These are phyloP conservation scores for Diaporthe sp. DNA, from an alignment of 2,329 filamentous ascomycete genomes.

Conservation along the genomic window DNA sequence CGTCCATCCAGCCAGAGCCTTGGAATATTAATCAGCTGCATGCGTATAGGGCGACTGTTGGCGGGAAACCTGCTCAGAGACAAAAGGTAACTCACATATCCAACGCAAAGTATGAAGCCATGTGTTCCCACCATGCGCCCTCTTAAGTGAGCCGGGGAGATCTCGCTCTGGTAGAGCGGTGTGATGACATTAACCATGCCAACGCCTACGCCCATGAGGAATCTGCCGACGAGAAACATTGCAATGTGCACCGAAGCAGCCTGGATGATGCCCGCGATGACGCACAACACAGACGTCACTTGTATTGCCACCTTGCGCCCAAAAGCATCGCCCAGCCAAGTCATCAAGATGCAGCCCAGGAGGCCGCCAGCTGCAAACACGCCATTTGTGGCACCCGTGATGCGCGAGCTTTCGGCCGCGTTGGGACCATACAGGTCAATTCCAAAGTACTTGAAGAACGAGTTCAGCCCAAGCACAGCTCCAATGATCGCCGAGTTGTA, in stretches of 20 bases:
- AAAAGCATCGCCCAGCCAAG: constrained; percentile 43
- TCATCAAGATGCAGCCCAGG: constrained; percentile 43
- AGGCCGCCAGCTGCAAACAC: constrained; percentile 44
- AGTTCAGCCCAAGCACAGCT: constrained; percentile 43
- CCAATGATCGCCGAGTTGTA: constrained; percentile 46
- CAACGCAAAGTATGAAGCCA: constrained; percentile 10
- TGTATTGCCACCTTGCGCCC: constrained; percentile 45
- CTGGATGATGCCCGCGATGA: neutral
- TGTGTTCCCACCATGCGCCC: constrained; percentile 45
- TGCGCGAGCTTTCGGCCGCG: constrained; percentile 22
- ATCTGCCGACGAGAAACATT: constrained; percentile 38
- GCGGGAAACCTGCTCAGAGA: neutral
- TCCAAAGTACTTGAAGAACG: constrained; percentile 46
- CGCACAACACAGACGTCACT: constrained; percentile 32
- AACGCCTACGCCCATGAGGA: constrained; percentile 45
- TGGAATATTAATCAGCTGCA: neutral
- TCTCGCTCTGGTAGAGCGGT: constrained; percentile 50
- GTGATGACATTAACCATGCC: constrained; percentile 46
- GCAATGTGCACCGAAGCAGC: constrained; percentile 1
- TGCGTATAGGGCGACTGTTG: neutral
- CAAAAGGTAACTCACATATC: neutral
- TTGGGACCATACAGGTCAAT: constrained; percentile 30
- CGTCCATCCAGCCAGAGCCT: constrained; percentile 16
- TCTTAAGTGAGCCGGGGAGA: constrained; percentile 50
- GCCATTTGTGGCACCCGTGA: constrained; percentile 41